Evolutionary conservation across 75 land plant genomes (phyloP).

Genomic region (Cryptomeria japonica): DNA sequence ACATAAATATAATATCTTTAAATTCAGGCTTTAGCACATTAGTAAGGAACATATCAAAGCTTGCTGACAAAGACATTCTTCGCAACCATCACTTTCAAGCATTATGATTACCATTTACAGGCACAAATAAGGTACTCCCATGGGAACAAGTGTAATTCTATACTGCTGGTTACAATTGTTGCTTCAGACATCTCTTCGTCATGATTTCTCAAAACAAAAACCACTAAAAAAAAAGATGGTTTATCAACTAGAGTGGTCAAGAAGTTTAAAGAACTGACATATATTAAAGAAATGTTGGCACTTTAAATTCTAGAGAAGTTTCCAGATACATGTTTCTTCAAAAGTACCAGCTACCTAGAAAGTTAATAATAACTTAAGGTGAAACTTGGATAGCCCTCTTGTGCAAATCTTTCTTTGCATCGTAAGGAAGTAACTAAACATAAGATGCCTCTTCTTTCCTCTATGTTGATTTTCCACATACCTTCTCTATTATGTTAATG

Average conservation of each 20-base stretch:
- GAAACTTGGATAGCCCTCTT: background rate
- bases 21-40: background rate
- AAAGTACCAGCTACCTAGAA: background rate
- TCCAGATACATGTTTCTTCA: background rate
- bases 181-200: background rate
- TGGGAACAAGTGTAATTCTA: background rate
- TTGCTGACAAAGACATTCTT: background rate
- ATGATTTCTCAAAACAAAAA: background rate
- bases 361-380: background rate
- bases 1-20: background rate
- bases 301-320: background rate
- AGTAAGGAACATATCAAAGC: background rate
- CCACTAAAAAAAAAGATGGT: background rate
- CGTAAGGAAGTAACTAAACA: background rate
- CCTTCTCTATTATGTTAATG: background rate
- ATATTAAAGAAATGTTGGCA: background rate
- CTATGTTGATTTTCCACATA: background rate
- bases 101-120: background rate
- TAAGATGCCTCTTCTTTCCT: background rate
- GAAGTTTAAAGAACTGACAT: background rate
- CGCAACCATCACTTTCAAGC: background rate
- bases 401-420: background rate
- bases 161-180: background rate
- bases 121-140: background rate
- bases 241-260: background rate